phyloP scores from a whole-genome alignment of 208 protist species.

The Trypanosoma caninum region DNA sequence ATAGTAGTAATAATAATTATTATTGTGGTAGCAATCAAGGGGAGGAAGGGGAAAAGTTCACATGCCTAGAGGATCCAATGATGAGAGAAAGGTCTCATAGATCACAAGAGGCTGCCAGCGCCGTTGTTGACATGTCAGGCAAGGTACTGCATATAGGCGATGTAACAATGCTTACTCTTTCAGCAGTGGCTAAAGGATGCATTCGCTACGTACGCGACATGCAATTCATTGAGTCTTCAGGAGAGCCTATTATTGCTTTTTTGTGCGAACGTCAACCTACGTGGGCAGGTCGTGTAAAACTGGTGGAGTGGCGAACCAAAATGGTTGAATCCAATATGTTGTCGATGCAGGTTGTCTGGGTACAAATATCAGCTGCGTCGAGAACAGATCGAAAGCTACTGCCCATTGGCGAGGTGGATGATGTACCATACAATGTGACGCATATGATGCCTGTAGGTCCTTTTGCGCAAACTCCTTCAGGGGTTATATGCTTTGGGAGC shows the following conservation, averaged over 20 bases:
- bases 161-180: conserved; percentile 42
- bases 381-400: conserved; percentile 45
- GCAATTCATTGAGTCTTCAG: conserved; percentile 73
- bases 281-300: conserved; percentile 81
- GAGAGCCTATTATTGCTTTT: conserved; percentile 77
- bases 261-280: conserved; percentile 73
- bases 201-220: conserved; percentile 85
- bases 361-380: conserved; percentile 45
- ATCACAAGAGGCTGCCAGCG: background rate
- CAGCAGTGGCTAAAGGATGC: conserved; percentile 34
- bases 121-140: background rate
- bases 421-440: conserved; percentile 75
- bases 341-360: conserved; percentile 74
- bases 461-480: conserved; percentile 58
- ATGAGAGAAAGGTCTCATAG: background rate
- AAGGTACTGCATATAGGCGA: conserved; percentile 21
- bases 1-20: no score
- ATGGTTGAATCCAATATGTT: conserved; percentile 79
- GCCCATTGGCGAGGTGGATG: conserved; percentile 74
- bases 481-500: conserved; percentile 64
- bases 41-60: background rate
- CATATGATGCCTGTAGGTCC: conserved; percentile 68
- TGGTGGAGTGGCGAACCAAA: conserved; percentile 76
- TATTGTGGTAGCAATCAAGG: no score
- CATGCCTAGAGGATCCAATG: background rate